Percentiles rank a stretch among this genome's conserved stretches.
phyloP scores from a whole-genome alignment of 768 basidiomycete species.

The Amanita rubescens region DNA sequence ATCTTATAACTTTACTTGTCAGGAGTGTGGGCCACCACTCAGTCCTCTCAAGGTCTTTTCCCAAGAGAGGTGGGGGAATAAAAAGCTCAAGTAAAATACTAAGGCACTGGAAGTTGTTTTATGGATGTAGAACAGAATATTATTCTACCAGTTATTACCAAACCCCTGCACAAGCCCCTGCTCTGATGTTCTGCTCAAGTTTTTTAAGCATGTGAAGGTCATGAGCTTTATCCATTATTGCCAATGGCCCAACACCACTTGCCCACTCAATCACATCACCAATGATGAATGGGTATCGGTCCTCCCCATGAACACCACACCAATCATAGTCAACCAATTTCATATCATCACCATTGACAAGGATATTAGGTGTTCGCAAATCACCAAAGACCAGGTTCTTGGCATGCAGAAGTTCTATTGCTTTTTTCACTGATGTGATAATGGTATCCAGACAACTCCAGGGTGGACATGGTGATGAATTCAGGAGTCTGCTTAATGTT shows the following conservation, averaged over 20 bases:
- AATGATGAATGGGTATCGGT: constrained; percentile 12
- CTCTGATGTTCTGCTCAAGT: constrained; percentile 1
- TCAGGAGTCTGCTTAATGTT: not conserved
- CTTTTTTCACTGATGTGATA: constrained; percentile 1
- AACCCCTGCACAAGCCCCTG: not conserved
- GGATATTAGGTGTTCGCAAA: constrained; percentile 13
- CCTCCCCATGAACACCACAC: constrained; percentile 11
- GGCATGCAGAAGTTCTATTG: constrained; percentile 9
- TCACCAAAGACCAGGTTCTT: constrained; percentile 13
- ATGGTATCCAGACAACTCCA: not conserved
- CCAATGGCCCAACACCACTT: constrained; percentile 3
- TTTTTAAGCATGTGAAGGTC: constrained; percentile 4
- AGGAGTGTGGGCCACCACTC: no score
- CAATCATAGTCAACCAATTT: constrained; percentile 15
- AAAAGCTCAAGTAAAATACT: no score
- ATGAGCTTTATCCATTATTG: constrained; percentile 3
- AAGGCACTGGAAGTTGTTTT: not conserved
- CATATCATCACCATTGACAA: constrained; percentile 9
- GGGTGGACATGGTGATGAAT: not conserved
- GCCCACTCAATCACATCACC: constrained; percentile 4
- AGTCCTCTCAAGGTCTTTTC: no score
- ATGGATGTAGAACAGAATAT: not conserved
- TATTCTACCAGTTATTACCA: not conserved
- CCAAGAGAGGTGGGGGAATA: no score
- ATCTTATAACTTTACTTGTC: no score